phyloP scores from a whole-genome alignment of 768 basidiomycete species.

The Boletus fagicola region DNA sequence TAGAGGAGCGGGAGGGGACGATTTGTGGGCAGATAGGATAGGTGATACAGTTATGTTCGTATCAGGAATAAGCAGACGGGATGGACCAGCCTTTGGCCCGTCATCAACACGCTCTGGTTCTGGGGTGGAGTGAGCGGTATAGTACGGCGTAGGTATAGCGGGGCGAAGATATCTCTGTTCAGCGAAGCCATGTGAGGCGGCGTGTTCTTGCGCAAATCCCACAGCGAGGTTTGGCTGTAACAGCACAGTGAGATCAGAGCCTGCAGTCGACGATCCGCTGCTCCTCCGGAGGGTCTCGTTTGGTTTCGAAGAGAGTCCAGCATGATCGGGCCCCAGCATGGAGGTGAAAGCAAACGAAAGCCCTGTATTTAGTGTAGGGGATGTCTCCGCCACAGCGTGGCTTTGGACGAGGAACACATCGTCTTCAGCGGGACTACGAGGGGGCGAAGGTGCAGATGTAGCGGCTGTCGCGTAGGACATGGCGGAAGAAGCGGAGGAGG shows the following conservation, averaged over 20 bases:
- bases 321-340: conserved; percentile 1
- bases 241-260: conserved; percentile 24
- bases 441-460: conserved; percentile 10
- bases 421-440: conserved; percentile 10
- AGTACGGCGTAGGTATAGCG: conserved; percentile 31
- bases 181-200: conserved; percentile 6
- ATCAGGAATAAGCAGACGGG: conserved; percentile 25
- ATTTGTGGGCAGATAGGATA: conserved; percentile 8
- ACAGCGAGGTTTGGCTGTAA: conserved; percentile 9
- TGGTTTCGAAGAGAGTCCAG: conserved; percentile 1
- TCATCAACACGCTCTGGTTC: conserved; percentile 22
- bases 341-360: conserved; percentile 12
- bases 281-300: background rate
- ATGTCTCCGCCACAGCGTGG: background rate
- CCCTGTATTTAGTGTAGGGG: conserved; percentile 4
- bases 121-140: conserved; percentile 33
- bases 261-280: conserved; percentile 16
- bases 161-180: conserved; percentile 22
- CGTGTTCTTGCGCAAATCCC: conserved; percentile 14
- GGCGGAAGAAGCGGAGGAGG: conserved; percentile 17
- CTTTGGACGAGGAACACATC: conserved; percentile 13
- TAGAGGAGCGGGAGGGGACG: conserved; percentile 28
- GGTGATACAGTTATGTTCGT: conserved; percentile 15
- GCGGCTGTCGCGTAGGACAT: conserved; percentile 25
- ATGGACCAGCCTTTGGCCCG: conserved; percentile 26